Percentiles rank a stretch among this genome's conserved stretches.
These are phyloP conservation scores for Biscutella laevigata DNA, from an alignment of 441 rosid genomes.

Conservation along the genomic window DNA sequence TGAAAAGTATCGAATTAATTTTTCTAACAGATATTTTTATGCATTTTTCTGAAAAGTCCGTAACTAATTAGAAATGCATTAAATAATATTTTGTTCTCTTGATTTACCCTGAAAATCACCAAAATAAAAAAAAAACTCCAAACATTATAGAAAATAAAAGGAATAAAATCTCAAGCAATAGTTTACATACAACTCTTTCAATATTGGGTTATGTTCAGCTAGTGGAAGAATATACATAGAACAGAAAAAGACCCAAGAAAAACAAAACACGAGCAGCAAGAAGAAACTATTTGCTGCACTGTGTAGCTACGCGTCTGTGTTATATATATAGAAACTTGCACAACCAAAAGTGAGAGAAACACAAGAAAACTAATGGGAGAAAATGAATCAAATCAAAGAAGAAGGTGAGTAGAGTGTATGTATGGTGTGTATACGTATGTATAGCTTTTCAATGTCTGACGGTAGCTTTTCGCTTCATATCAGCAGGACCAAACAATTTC, in stretches of 20 bases:
- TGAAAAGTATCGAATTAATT: too few species aligned
- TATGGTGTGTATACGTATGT: slow-evolving; percentile 12
- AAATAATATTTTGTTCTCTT: too few species aligned
- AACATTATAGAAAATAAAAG: background rate
- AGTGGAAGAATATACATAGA: slow-evolving; percentile 20
- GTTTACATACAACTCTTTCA: slow-evolving; percentile 14
- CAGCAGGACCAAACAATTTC: slow-evolving; percentile 46
- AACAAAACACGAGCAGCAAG: slow-evolving; percentile 12
- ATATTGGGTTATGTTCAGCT: slow-evolving; percentile 17
- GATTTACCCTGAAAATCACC: background rate
- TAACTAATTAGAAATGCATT: too few species aligned
- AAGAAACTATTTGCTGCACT: slow-evolving; percentile 18
- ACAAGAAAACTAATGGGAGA: slow-evolving; percentile 7
- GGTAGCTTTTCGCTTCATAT: slow-evolving; percentile 56
- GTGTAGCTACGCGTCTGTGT: slow-evolving; percentile 19
- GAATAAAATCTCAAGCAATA: background rate
- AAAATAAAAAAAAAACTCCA: background rate
- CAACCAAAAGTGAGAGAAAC: slow-evolving; percentile 12
- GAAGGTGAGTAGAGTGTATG: background rate
- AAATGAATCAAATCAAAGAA: slow-evolving; percentile 12
- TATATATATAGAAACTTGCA: slow-evolving; percentile 15
- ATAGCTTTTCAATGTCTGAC: slow-evolving; percentile 19
- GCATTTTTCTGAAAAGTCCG: too few species aligned
- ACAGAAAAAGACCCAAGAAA: slow-evolving; percentile 6
- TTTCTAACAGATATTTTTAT: too few species aligned